Conservation (phyloP, 1,284 basidiomycete genomes). For the Waitea zeae region DNA sequence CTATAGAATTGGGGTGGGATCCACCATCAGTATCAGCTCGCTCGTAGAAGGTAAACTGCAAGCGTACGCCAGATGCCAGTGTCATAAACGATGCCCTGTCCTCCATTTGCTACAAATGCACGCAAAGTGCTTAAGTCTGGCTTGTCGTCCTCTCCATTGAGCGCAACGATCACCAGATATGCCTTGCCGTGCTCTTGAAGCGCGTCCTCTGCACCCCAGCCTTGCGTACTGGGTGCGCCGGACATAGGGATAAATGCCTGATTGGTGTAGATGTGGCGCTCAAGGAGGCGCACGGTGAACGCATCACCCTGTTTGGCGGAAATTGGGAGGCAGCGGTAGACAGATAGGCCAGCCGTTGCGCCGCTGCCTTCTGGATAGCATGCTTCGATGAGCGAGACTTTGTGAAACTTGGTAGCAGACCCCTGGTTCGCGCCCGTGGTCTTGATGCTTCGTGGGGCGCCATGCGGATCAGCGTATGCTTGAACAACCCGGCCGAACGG, state of each 20-base stretch:
- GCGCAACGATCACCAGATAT: constrained; percentile 75
- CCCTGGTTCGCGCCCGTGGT: constrained; percentile 77
- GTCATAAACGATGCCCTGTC: constrained; percentile 75
- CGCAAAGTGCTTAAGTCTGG: constrained; percentile 61
- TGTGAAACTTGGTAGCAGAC: constrained; percentile 82
- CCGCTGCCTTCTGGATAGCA: constrained; percentile 38
- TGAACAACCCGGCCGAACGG: constrained; percentile 80
- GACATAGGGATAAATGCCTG: constrained; percentile 88
- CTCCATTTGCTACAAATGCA: constrained; percentile 64
- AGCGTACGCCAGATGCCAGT: constrained; percentile 77
- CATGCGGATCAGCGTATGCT: constrained; percentile 51
- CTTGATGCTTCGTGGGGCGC: constrained; percentile 46
- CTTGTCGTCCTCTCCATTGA: constrained; percentile 55
- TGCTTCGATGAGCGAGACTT: constrained; percentile 49
- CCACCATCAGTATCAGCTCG: background rate
- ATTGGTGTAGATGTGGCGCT: constrained; percentile 66
- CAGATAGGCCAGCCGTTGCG: constrained; percentile 51
- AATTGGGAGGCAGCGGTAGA: constrained; percentile 56
- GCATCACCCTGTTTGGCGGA: constrained; percentile 26
- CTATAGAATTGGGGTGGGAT: constrained; percentile 17
- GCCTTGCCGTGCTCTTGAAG: constrained; percentile 29
- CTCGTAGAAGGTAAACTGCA: constrained; percentile 1
- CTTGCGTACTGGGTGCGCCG: constrained; percentile 13
- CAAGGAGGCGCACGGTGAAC: constrained; percentile 41
- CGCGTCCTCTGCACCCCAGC: constrained; percentile 19